phyloP scores from a whole-genome alignment of 148 eudicot genomes.

The Vaccinium corymbosum region DNA sequence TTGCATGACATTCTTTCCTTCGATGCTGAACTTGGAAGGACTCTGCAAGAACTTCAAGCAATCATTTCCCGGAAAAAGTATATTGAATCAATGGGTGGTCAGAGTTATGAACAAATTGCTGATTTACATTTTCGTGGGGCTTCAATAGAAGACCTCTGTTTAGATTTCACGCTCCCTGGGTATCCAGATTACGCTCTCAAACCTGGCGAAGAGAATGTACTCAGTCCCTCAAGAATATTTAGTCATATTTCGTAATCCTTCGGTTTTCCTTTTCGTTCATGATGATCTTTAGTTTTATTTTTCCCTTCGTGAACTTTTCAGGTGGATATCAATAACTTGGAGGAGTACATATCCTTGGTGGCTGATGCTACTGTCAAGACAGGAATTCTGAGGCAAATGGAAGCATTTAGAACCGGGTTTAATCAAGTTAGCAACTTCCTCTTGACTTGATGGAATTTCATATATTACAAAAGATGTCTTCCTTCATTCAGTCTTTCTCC shows the following conservation, averaged over 20 bases:
- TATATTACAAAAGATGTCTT: neutral
- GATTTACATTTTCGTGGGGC: slow-evolving; percentile 73
- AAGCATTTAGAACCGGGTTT: slow-evolving; percentile 93
- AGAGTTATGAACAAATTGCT: slow-evolving; percentile 39
- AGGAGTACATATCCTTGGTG: slow-evolving; percentile 74
- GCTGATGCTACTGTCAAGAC: slow-evolving; percentile 87
- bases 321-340: slow-evolving; percentile 80
- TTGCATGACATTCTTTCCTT: slow-evolving; percentile 87
- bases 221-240: neutral
- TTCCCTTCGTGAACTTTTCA: slow-evolving; percentile 23
- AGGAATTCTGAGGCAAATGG: slow-evolving; percentile 73
- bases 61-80: slow-evolving; percentile 68
- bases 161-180: slow-evolving; percentile 95
- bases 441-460: neutral
- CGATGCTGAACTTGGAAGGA: slow-evolving; percentile 83
- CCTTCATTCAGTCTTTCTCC: neutral
- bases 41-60: slow-evolving; percentile 86
- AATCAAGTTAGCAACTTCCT: slow-evolving; percentile 53
- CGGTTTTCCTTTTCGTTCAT: neutral
- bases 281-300: neutral
- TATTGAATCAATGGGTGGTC: slow-evolving; percentile 73
- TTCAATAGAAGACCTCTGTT: slow-evolving; percentile 77
- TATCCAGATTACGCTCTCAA: slow-evolving; percentile 76
- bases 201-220: slow-evolving; percentile 67
- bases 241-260: neutral